Base-by-base conservation (phyloP, 1,284 basidiomycete species). In the Trichosporon asahii region DNA sequence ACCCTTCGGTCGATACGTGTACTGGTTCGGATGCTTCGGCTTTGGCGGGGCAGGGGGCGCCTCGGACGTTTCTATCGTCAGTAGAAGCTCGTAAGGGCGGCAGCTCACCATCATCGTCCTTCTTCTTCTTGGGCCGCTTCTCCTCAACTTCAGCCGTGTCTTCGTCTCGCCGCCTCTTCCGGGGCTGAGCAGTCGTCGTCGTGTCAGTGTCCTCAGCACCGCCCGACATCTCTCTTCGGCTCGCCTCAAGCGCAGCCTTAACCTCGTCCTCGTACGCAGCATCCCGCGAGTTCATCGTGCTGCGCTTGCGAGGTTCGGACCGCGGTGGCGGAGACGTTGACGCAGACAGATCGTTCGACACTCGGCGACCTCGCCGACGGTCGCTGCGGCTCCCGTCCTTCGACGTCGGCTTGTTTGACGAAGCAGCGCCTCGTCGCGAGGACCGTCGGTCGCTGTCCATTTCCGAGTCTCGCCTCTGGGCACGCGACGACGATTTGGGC, bases 211-310 rank as follows among this genome's bases (percentile, higher is more conserved):
- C 74, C 18, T 79, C 79, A 64, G 67, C 65, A 21, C 74, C 70
- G 1, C 70, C 69, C 25, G 63, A 68, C 70, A 73, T 69, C 21
- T 83, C 82, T 18, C 69, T 68, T 53, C 76, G 69, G 73, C 79
- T 82, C 8, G 81, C 83, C 61, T 86, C 85, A 63, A 87, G 82
- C 70, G 90, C 92, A 18, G 82, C 83, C 68, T 85, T 84, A 61
- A 87, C 84, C 72, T 90, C 91, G 81, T 95, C 93, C 79, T 97
- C 94, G 80, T 96, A 97, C 3, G 91, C 93, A 7, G 95, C 92
- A 79, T 97, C 95, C 70, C 95, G 87, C 78, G 93, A 95, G 82
- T 98, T 99, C 94, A 99, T 97, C 68, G 96, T 98, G 76, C 93
- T 94, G 72, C 95, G 87, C 71, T 93, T 89, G 84, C 95, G 96